Conservation (phyloP, 1,284 basidiomycete genomes). For the Sporisorium sorghi region DNA sequence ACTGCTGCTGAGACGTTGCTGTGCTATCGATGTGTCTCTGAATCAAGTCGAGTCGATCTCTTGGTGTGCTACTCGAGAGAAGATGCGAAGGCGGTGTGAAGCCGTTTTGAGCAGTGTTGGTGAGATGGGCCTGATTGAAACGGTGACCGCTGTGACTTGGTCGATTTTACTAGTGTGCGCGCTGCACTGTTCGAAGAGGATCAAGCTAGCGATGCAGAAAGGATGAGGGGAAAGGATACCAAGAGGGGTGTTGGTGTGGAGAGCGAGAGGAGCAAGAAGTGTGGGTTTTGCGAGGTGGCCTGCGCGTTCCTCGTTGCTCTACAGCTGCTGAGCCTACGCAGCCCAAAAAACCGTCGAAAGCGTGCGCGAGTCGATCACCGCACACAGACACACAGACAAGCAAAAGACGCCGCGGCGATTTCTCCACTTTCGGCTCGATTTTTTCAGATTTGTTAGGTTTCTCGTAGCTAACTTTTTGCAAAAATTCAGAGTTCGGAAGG, state of each 20-base stretch:
- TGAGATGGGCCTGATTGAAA: neutral
- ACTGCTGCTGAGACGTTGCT: neutral
- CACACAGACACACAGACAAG: too few relatives aligned
- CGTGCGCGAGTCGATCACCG: conserved; percentile 19
- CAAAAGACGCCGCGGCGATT: too few relatives aligned
- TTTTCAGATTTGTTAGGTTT: neutral
- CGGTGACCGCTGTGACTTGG: too few relatives aligned
- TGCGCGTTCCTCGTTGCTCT: conserved; percentile 18
- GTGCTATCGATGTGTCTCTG: neutral
- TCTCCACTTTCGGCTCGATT: conserved; percentile 11
- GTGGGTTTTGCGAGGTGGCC: conserved; percentile 14
- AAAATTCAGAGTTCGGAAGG: conserved; percentile 1
- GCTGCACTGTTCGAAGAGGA: neutral
- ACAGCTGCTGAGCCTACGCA: conserved; percentile 13
- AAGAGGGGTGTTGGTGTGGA: conserved; percentile 19
- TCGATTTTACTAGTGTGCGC: neutral
- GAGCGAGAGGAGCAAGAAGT: neutral
- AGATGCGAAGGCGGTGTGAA: neutral
- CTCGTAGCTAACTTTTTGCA: neutral
- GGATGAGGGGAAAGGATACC: neutral
- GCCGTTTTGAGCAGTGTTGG: neutral
- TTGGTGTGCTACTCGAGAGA: neutral
- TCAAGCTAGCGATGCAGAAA: too few relatives aligned
- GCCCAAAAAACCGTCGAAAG: neutral
- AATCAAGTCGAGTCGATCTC: neutral